These are phyloP conservation scores for Nannizzia gypsea DNA, from an alignment of 2,329 filamentous ascomycete genomes.

Conservation along the genomic window DNA sequence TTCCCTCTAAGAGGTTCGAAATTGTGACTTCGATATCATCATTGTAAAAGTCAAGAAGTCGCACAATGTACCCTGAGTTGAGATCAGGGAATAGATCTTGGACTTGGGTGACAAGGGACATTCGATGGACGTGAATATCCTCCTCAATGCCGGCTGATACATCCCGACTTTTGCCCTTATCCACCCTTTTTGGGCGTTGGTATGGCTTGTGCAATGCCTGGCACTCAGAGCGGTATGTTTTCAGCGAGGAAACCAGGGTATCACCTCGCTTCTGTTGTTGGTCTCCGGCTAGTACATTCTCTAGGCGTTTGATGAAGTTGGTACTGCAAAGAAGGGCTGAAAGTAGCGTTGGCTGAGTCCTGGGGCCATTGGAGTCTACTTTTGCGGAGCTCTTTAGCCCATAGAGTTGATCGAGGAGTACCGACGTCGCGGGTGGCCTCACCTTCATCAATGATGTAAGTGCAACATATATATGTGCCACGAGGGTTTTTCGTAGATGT, in stretches of 20 bases:
- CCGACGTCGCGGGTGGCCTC: constrained; percentile 56
- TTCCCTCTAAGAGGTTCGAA: constrained; percentile 67
- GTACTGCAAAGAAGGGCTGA: constrained; percentile 71
- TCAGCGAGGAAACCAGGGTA: constrained; percentile 30
- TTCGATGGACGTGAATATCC: constrained; percentile 61
- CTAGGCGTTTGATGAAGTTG: constrained; percentile 48
- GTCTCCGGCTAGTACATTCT: constrained; percentile 22
- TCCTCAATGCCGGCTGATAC: constrained; percentile 22
- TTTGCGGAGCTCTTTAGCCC: constrained; percentile 62
- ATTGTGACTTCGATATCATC: constrained; percentile 70
- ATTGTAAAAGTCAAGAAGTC: constrained; percentile 64
- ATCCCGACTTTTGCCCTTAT: constrained; percentile 34
- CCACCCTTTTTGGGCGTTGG: constrained; percentile 29
- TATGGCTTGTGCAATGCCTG: constrained; percentile 29
- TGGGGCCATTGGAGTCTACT: constrained; percentile 38
- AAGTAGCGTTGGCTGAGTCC: constrained; percentile 50
- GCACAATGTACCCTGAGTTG: constrained; percentile 68
- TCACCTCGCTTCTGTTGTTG: constrained; percentile 31
- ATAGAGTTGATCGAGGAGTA: constrained; percentile 74
- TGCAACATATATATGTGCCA: constrained; percentile 64
- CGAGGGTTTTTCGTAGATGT: constrained; percentile 52
- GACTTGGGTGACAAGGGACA: constrained; percentile 79
- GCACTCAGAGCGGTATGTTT: constrained; percentile 29
- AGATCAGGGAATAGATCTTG: constrained; percentile 87
- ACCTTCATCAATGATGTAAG: constrained; percentile 58